Evolutionary conservation across 345 rosid species (phyloP).

Genomic region (Euphorbia tirucalli): DNA sequence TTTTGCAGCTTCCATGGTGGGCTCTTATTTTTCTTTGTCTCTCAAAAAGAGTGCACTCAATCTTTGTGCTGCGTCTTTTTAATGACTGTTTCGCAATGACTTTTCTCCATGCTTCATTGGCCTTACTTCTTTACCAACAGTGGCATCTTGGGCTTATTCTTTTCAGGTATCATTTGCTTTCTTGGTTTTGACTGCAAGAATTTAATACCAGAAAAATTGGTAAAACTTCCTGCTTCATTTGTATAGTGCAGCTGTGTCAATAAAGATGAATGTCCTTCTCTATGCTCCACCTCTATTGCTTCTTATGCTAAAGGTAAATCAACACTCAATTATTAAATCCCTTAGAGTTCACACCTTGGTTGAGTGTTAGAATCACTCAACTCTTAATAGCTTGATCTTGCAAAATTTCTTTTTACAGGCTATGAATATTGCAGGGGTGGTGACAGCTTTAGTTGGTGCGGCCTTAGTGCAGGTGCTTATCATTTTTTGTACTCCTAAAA

Average conservation of each 20-base stretch:
- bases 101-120: conserved; percentile 72
- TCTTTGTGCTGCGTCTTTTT: conserved; percentile 91
- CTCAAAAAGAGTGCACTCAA: conserved; percentile 87
- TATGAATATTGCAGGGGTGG: conserved; percentile 65
- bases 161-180: conserved; percentile 58
- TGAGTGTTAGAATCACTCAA: conserved; percentile 20
- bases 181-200: conserved; percentile 6
- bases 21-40: conserved; percentile 74
- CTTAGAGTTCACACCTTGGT: neutral
- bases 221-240: conserved; percentile 17
- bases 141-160: conserved; percentile 85
- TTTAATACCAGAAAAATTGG: conserved; percentile 14
- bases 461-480: conserved; percentile 79
- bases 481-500: conserved; percentile 14
- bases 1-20: conserved; percentile 91
- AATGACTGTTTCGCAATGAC: conserved; percentile 93
- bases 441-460: conserved; percentile 79
- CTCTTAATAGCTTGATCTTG: conserved; percentile 17
- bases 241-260: conserved; percentile 73
- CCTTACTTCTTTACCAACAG: conserved; percentile 52
- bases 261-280: conserved; percentile 94
- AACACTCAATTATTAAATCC: neutral
- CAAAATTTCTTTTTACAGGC: conserved; percentile 47
- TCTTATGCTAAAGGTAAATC: conserved; percentile 69
- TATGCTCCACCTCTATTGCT: conserved; percentile 85